These are phyloP conservation scores for Saccharum spontaneum DNA, from an alignment of 176 grass and related monocot species.

Conservation along the genomic window DNA sequence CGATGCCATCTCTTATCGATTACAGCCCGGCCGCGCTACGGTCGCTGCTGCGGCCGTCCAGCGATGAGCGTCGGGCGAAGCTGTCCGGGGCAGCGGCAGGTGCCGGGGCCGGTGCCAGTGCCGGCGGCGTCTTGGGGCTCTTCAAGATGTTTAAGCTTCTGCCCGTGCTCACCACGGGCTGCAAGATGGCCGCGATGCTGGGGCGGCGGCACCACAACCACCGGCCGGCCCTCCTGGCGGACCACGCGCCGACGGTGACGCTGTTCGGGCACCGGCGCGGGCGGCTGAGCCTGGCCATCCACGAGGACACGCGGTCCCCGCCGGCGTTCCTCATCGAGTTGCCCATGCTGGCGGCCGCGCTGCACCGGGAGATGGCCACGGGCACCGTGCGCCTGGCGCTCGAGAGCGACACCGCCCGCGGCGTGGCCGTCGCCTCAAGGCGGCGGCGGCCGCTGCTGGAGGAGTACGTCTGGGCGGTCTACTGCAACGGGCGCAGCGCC, in stretches of 20 bases:
- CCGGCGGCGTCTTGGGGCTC: slow-evolving; percentile 33
- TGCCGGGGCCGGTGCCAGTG: neutral
- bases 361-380: slow-evolving; percentile 87
- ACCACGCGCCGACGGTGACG: slow-evolving; percentile 79
- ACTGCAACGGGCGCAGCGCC: slow-evolving; percentile 83
- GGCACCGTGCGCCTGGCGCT: slow-evolving; percentile 71
- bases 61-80: slow-evolving; percentile 53
- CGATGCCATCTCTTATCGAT: slow-evolving; percentile 65
- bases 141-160: slow-evolving; percentile 93
- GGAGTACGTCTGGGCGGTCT: slow-evolving; percentile 93
- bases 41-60: slow-evolving; percentile 59
- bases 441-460: slow-evolving; percentile 50
- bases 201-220: slow-evolving; percentile 44
- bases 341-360: slow-evolving; percentile 62
- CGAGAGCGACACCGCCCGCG: slow-evolving; percentile 70
- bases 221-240: slow-evolving; percentile 51
- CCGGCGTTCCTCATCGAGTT: slow-evolving; percentile 91
- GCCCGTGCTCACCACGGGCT: slow-evolving; percentile 77
- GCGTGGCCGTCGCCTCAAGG: slow-evolving; percentile 18
- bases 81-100: neutral
- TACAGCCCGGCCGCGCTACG: slow-evolving; percentile 46
- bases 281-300: slow-evolving; percentile 76
- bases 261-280: slow-evolving; percentile 85
- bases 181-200: slow-evolving; percentile 82
- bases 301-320: slow-evolving; percentile 83